Percentiles rank a stretch among this genome's conserved stretches.
phyloP scores from a whole-genome alignment of 495 filamentous ascomycete genomes.

The Cercophora newfieldiana region DNA sequence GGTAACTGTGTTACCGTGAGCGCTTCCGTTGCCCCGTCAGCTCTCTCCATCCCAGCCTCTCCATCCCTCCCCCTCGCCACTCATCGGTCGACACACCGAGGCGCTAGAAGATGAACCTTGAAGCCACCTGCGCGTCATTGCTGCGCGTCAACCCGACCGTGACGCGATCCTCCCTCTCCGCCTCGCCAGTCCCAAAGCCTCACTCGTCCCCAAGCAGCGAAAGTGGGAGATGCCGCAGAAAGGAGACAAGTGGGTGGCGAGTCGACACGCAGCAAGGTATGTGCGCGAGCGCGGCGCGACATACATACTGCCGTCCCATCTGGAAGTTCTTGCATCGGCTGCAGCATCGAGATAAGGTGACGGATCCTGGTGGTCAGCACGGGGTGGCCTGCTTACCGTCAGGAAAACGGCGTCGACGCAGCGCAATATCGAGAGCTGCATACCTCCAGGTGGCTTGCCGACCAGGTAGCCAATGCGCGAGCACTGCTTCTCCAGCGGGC shows the following conservation, averaged over 20 bases:
- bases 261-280: neutral
- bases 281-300: conserved; percentile 9
- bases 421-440: conserved; percentile 12
- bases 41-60: neutral
- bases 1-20: conserved; percentile 24
- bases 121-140: neutral
- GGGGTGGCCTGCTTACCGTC: neutral
- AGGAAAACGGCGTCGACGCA: neutral
- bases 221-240: neutral
- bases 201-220: neutral
- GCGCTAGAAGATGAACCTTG: conserved; percentile 8
- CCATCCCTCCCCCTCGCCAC: neutral
- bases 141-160: neutral
- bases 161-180: neutral
- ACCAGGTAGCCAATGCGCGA: conserved; percentile 3
- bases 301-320: conserved; percentile 9
- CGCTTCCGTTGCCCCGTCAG: conserved; percentile 8
- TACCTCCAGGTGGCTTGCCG: conserved; percentile 2
- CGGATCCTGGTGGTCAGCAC: neutral
- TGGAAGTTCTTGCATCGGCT: neutral
- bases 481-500: neutral
- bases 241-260: neutral
- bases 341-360: conserved; percentile 25
- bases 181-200: neutral
- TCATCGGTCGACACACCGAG: neutral